Base-by-base conservation (phyloP, 495 filamentous ascomycete genomes). In the Apiosordaria backusii region DNA sequence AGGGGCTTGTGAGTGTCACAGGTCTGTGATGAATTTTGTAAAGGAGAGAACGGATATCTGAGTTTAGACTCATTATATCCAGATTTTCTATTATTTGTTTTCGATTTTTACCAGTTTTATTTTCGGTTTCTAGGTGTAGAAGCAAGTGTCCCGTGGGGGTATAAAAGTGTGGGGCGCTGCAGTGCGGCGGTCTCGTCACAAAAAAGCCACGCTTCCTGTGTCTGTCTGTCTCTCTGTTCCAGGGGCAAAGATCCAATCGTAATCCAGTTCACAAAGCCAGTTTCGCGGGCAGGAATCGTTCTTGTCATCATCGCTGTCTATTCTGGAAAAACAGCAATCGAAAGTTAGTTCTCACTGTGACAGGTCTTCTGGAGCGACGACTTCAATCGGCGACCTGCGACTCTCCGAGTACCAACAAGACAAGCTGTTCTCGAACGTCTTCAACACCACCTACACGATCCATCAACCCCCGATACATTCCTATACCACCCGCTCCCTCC, bases 201-300 rank as follows among this genome's bases (percentile, higher is more conserved):
- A 59, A 59, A 59, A 59, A 59, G 57, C 57, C 57, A 59, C 57
- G 22, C 21, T 59, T 29, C n/a, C 24, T 23, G 9, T 59, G 21
- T 27, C 19, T 21, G 22, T 24, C n/a, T 21, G 22, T 25, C 16
- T 13, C 22, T 55, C 22, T 5, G 16, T 21, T 15, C 16, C 18
- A 4, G 9, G 53, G 16, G 53, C 53, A 55, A 27, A 23, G 26
- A 59, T 59, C 57, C 57, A 27, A 45, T 18, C 35, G 35, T 15
- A 45, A 45, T 0, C 9, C 13, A 45, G 3, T 15, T 45, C 16
- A 13, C 16, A 45, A 9, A 13, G 16, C 35, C 9, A 13, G 27
- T 45, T 45, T 45, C 35, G 35, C 35, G 10, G 29, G 35, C 35
- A 45, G 9, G 3, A 3, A 7, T 45, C 16, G 35, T 45, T 6